phyloP scores from a whole-genome alignment of 148 eudicot species.

The Pouteria glomerata region DNA sequence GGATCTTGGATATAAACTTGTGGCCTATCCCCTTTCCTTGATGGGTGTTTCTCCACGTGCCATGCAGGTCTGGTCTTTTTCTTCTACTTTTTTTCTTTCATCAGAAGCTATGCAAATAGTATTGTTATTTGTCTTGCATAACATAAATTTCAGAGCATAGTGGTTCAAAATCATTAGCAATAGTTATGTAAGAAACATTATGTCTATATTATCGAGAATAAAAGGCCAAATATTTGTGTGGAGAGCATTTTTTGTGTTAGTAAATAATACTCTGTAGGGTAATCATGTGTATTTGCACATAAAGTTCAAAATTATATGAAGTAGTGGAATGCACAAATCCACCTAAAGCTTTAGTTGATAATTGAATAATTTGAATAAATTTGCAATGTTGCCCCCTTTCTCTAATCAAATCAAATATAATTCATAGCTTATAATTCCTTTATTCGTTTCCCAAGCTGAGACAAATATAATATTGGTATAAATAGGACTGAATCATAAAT shows the following conservation, averaged over 20 bases:
- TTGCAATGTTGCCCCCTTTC: no score
- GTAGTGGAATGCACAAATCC: not conserved
- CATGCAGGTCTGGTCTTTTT: constrained; percentile 60
- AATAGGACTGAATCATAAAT: no score
- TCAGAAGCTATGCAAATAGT: not conserved
- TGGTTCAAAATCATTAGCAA: not conserved
- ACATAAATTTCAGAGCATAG: not conserved
- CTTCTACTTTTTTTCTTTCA: not conserved
- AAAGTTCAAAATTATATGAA: not conserved
- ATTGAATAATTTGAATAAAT: no score
- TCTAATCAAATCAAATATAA: no score
- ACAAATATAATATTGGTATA: no score
- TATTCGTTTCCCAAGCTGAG: no score
- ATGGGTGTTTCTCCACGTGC: constrained; percentile 85
- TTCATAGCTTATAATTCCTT: no score
- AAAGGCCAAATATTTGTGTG: not conserved
- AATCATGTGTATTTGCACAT: not conserved
- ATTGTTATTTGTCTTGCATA: not conserved
- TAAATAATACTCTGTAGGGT: not conserved
- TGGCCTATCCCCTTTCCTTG: constrained; percentile 85
- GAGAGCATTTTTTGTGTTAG: not conserved
- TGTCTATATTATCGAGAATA: not conserved
- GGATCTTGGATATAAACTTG: constrained; percentile 81
- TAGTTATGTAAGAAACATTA: not conserved
- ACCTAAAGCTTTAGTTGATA: no score